phyloP scores from a whole-genome alignment of 495 filamentous ascomycete genomes.

The Cryomyces antarcticus region DNA sequence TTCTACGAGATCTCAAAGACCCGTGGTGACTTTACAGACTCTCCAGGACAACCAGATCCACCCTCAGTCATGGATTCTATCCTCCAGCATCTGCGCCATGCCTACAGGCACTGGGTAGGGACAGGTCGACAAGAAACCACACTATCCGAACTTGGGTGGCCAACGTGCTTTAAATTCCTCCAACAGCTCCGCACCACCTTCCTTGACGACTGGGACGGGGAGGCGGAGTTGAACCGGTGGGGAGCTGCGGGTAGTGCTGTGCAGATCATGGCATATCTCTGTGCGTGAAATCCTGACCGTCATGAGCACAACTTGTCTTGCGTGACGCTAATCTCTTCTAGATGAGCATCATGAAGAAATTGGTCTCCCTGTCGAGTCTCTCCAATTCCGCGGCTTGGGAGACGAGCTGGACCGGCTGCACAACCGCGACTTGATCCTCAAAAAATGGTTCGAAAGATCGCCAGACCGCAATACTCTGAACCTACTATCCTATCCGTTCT shows the following conservation, averaged over 20 bases:
- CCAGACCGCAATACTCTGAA: slow-evolving; percentile 45
- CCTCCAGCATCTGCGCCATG: neutral
- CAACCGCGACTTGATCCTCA: slow-evolving; percentile 57
- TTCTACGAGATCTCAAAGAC: slow-evolving; percentile 30
- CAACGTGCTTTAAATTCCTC: slow-evolving; percentile 23
- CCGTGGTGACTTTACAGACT: neutral
- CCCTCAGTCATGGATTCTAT: neutral
- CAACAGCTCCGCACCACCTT: slow-evolving; percentile 65
- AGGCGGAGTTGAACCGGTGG: slow-evolving; percentile 41
- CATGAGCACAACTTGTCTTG: neutral
- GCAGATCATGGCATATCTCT: slow-evolving; percentile 52
- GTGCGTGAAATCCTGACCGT: slow-evolving; percentile 22
- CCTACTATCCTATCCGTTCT: slow-evolving; percentile 59
- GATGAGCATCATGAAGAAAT: slow-evolving; percentile 41
- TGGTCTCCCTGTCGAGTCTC: slow-evolving; percentile 42
- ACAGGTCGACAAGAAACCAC: neutral
- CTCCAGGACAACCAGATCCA: neutral
- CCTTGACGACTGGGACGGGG: slow-evolving; percentile 58
- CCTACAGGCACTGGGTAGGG: neutral
- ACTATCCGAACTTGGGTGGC: neutral
- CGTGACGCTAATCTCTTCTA: slow-evolving; percentile 9
- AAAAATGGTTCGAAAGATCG: slow-evolving; percentile 46
- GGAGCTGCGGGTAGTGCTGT: slow-evolving; percentile 53
- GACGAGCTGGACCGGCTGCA: slow-evolving; percentile 30
- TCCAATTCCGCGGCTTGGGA: slow-evolving; percentile 27